These are phyloP conservation scores for Chionographis japonica DNA, from an alignment of 106 monocot genomes.

Conservation along the genomic window DNA sequence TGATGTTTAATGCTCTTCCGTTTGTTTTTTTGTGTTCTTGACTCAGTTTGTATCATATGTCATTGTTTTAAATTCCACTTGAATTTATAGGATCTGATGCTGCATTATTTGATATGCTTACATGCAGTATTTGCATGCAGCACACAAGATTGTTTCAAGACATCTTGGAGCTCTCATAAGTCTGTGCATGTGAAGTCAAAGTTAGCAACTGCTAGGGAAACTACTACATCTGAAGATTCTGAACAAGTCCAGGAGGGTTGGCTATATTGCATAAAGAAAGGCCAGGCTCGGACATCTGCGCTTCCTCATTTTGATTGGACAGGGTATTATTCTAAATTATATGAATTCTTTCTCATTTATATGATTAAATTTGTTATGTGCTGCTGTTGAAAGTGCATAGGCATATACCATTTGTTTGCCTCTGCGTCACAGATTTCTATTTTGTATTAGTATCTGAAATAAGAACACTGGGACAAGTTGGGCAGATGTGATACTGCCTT, in stretches of 20 bases:
- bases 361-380: too few species aligned
- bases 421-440: too few species aligned
- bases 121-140: constrained; percentile 23
- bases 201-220: constrained; percentile 9
- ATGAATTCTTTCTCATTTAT: background rate
- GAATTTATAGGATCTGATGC: background rate
- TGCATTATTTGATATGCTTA: background rate
- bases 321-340: constrained; percentile 50
- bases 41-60: too few species aligned
- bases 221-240: constrained; percentile 15
- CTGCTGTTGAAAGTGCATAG: too few species aligned
- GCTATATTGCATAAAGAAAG: constrained; percentile 89
- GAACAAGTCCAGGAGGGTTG: constrained; percentile 44
- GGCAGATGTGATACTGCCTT: too few species aligned
- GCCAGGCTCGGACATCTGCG: constrained; percentile 52
- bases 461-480: too few species aligned
- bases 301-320: constrained; percentile 93
- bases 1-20: too few species aligned
- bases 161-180: constrained; percentile 90
- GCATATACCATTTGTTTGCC: too few species aligned
- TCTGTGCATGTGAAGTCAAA: constrained; percentile 51
- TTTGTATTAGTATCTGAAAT: too few species aligned
- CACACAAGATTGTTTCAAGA: constrained; percentile 93
- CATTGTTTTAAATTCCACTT: background rate
- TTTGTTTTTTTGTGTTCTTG: too few species aligned